Base-by-base conservation (phyloP, 78 protist genomes). In the Speleostelium caveatum region DNA sequence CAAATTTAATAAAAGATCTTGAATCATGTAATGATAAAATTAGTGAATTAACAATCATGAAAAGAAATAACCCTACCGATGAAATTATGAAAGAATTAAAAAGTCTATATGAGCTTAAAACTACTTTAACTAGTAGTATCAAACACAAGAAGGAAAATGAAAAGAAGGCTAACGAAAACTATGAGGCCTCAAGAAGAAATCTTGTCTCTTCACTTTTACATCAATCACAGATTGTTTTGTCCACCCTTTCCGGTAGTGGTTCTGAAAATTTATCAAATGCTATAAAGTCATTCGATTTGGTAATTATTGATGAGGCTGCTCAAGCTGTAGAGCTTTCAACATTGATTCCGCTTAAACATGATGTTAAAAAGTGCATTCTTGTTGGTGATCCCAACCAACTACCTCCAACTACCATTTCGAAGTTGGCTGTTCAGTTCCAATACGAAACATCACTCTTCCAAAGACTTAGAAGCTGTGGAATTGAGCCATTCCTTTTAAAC, bases 341-440 rank as follows among this genome's bases (percentile, higher is more conserved):
- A 2, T 33, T 96, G 22, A 92, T 95, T 38, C 95, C 97, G 17
- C 73, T 95, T 14, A 63, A 55, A 32, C 39, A 88, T 28, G 73
- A 75, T 28, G 87, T 71, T 3, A 45, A 41, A 32, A 79, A 75
- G 16, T 93, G 95, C 24, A 93, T 96, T 32, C 28, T 96, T 51
- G 96, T 96, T n/a, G 98, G 98, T 33, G 98, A 96, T 71, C 94
- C 96, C 3, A 55, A 79, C 28, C 98, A 96, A 66, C 65, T 96
- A 24, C 97, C 97, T 21, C 95, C 98, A 3, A 96, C 98, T 0
- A 85, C 73, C 24, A 68, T 86, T 12, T 72, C 86, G 16, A 28
- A 38, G 26, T n/a, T 56, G 32, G 77, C 92, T 21, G 38, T 72
- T 0, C 45, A 77, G 33, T 79, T 35, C 3, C 78, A 86, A 59